phyloP scores from a whole-genome alignment of 2,329 filamentous ascomycete genomes.

The Clonostachys rhizophaga region DNA sequence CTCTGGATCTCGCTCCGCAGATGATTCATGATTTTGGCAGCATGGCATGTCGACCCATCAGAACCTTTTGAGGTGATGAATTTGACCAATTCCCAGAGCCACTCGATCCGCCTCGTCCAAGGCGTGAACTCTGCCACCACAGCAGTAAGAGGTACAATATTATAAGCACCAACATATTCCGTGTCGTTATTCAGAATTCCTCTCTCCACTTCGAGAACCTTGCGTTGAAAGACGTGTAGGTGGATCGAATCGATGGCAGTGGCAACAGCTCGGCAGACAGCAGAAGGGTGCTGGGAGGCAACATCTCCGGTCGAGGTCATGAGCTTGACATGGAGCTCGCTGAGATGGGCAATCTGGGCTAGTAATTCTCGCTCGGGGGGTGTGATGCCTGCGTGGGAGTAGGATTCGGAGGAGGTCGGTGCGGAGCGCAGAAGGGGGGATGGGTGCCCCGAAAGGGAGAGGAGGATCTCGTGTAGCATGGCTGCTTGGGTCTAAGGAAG shows the following conservation, averaged over 20 bases:
- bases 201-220: slow-evolving; percentile 80
- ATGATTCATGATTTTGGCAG: slow-evolving; percentile 71
- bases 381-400: slow-evolving; percentile 47
- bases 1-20: slow-evolving; percentile 75
- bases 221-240: slow-evolving; percentile 74
- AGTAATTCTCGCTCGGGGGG: slow-evolving; percentile 82
- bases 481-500: slow-evolving; percentile 26
- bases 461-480: slow-evolving; percentile 98
- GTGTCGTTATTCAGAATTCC: slow-evolving; percentile 73
- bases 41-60: slow-evolving; percentile 46
- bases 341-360: slow-evolving; percentile 70
- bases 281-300: slow-evolving; percentile 67
- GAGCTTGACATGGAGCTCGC: slow-evolving; percentile 71
- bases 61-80: slow-evolving; percentile 52
- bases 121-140: slow-evolving; percentile 81
- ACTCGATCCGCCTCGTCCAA: slow-evolving; percentile 81
- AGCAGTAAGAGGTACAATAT: slow-evolving; percentile 86
- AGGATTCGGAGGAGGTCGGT: slow-evolving; percentile 33
- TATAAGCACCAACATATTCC: slow-evolving; percentile 80
- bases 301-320: slow-evolving; percentile 63
- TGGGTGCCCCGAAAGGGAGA: slow-evolving; percentile 90
- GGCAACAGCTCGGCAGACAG: slow-evolving; percentile 83
- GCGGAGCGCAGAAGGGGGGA: slow-evolving; percentile 72
- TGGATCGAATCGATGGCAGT: slow-evolving; percentile 72
- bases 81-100: slow-evolving; percentile 71